Conservation (phyloP, 129 eudicot genomes). For the Chrysanthemum lavandulifolium region DNA sequence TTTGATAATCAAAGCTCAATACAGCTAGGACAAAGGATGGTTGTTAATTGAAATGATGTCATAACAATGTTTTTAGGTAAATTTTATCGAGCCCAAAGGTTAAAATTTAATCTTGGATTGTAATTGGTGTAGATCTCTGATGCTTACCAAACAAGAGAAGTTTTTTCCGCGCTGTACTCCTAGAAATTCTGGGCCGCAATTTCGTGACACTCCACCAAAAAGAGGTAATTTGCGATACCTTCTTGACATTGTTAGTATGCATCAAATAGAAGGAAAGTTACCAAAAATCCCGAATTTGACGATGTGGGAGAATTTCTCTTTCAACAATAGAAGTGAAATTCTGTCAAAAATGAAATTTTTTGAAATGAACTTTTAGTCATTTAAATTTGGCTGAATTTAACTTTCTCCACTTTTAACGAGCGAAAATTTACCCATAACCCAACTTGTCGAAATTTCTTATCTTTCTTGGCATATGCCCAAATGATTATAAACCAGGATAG, state of each 20-base stretch:
- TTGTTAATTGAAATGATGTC: not conserved
- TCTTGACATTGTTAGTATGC: not conserved
- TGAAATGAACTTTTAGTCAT: too few relatives aligned
- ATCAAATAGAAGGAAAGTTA: not conserved
- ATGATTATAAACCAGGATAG: not conserved
- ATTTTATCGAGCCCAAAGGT: not conserved
- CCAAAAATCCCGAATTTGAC: too few relatives aligned
- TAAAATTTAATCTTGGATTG: not conserved
- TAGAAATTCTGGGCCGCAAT: slow-evolving; percentile 74
- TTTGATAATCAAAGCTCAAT: not conserved
- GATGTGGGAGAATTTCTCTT: too few relatives aligned
- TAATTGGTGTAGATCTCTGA: slow-evolving; percentile 46
- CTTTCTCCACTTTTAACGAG: too few relatives aligned
- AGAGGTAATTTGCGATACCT: slow-evolving; percentile 52
- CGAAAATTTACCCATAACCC: too few relatives aligned
- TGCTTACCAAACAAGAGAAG: slow-evolving; percentile 65
- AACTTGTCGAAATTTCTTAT: too few relatives aligned
- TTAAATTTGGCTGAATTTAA: too few relatives aligned
- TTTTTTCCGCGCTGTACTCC: slow-evolving; percentile 79
- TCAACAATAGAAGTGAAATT: too few relatives aligned
- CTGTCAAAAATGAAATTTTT: too few relatives aligned
- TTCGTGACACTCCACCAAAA: slow-evolving; percentile 95
- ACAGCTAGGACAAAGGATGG: not conserved
- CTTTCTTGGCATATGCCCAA: too few relatives aligned
- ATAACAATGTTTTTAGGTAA: not conserved